A percentile compares a stretch with the other conserved stretches of the same genome.
phyloP scores from a whole-genome alignment of 306 rosid species.

The Vachellia pachyceras region DNA sequence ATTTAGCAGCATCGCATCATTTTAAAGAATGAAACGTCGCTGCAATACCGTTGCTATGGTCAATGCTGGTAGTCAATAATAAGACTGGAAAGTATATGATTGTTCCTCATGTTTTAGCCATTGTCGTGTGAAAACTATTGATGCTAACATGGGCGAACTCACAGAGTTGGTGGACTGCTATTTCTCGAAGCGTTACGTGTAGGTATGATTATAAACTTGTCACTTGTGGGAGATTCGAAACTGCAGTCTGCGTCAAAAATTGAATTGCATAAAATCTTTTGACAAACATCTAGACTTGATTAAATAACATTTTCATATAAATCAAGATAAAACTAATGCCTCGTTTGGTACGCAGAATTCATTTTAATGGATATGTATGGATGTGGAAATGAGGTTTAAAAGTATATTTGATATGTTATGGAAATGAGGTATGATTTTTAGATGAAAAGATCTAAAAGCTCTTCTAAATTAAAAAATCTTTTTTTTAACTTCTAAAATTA shows the following conservation, averaged over 20 bases:
- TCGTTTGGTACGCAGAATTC: too few relatives aligned
- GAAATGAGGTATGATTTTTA: too few relatives aligned
- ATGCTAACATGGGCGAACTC: not conserved
- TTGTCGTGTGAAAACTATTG: not conserved
- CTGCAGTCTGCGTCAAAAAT: not conserved
- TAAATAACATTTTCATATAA: too few relatives aligned
- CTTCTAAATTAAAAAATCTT: too few relatives aligned
- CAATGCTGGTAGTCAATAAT: not conserved
- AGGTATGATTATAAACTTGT: not conserved
- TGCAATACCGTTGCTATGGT: not conserved
- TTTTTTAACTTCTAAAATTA: too few relatives aligned
- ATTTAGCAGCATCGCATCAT: not conserved
- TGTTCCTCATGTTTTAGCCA: not conserved
- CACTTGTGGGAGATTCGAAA: not conserved
- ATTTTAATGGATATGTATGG: too few relatives aligned
- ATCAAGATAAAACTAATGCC: too few relatives aligned
- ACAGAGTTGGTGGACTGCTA: not conserved
- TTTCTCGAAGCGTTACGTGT: not conserved
- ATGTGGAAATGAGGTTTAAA: too few relatives aligned
- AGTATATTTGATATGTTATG: too few relatives aligned
- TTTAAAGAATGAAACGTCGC: not conserved
- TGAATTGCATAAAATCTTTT: not conserved
- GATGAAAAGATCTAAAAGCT: too few relatives aligned
- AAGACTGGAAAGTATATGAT: not conserved
- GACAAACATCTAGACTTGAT: too few relatives aligned